Evolutionary conservation across 2,329 filamentous ascomycete genomes (phyloP).

Genomic region (Ascochyta pisi): DNA sequence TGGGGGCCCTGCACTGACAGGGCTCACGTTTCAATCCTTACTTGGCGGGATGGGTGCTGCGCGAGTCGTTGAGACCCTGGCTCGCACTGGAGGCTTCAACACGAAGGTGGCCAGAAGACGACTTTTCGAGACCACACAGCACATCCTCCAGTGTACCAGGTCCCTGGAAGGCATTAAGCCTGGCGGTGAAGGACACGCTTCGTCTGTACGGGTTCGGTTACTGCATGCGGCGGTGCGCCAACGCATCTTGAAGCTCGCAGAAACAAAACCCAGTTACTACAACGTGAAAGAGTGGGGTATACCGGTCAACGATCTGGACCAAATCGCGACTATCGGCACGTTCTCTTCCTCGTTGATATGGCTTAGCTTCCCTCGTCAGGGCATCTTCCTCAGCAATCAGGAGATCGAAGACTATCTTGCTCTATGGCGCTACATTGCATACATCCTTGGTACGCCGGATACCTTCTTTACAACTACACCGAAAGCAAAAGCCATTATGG

Average conservation of each 20-base stretch:
- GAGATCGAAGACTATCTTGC: constrained; percentile 75
- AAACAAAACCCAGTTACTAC: constrained; percentile 67
- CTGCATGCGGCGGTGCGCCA: constrained; percentile 72
- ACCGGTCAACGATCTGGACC: constrained; percentile 79
- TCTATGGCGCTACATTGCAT: constrained; percentile 76
- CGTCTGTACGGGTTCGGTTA: constrained; percentile 71
- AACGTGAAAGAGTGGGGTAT: constrained; percentile 64
- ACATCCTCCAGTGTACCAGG: constrained; percentile 73
- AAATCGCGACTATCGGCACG: constrained; percentile 72
- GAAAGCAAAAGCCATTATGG: constrained; percentile 68
- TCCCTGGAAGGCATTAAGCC: constrained; percentile 71
- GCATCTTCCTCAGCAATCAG: constrained; percentile 67
- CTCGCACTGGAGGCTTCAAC: constrained; percentile 76
- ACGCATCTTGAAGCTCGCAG: constrained; percentile 67
- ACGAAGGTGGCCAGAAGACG: constrained; percentile 70
- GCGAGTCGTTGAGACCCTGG: constrained; percentile 75
- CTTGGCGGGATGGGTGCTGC: constrained; percentile 76
- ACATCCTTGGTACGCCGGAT: constrained; percentile 73
- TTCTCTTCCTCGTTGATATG: constrained; percentile 74
- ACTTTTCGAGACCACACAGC: constrained; percentile 76
- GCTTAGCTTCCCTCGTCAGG: constrained; percentile 74
- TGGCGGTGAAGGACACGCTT: constrained; percentile 69
- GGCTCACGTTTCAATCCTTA: constrained; percentile 68
- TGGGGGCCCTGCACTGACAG: constrained; percentile 70
- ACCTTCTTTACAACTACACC: constrained; percentile 63